Conservation (phyloP, 2,329 filamentous ascomycete species). For the Hyphodiscus sp. region DNA sequence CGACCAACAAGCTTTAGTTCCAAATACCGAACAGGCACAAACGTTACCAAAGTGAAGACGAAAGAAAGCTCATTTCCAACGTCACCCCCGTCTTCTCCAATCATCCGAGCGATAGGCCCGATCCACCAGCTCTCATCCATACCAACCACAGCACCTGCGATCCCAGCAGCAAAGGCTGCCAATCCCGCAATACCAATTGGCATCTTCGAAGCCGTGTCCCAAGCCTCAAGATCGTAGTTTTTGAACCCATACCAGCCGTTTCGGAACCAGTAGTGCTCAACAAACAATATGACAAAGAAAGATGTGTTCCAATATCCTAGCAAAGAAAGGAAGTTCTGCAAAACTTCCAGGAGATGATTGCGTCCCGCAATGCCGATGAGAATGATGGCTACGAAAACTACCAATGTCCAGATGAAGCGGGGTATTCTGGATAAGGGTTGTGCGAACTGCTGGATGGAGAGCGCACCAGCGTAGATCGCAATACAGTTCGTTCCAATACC, state of each 20-base stretch:
- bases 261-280: conserved; percentile 44
- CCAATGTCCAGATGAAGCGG: conserved; percentile 41
- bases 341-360: conserved; percentile 37
- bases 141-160: conserved; percentile 46
- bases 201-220: conserved; percentile 38
- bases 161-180: conserved; percentile 38
- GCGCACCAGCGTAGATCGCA: conserved; percentile 35
- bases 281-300: conserved; percentile 42
- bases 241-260: conserved; percentile 3
- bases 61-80: conserved; percentile 48
- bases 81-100: conserved; percentile 40
- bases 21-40: conserved; percentile 40
- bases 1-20: conserved; percentile 42
- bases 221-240: conserved; percentile 43
- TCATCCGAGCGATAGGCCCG: conserved; percentile 38
- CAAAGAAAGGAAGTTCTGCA: conserved; percentile 42
- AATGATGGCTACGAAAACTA: conserved; percentile 40
- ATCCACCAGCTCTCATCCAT: conserved; percentile 54
- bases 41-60: conserved; percentile 41
- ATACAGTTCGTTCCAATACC: conserved; percentile 38
- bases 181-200: conserved; percentile 39
- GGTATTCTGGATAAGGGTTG: conserved; percentile 38
- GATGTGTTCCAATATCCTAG: conserved; percentile 45
- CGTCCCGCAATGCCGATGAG: conserved; percentile 38
- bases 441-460: conserved; percentile 37